Percentiles rank a stretch among this genome's conserved stretches.
Conservation (phyloP, 2,329 filamentous ascomycete genomes). For the Hypoxylon sp. region DNA sequence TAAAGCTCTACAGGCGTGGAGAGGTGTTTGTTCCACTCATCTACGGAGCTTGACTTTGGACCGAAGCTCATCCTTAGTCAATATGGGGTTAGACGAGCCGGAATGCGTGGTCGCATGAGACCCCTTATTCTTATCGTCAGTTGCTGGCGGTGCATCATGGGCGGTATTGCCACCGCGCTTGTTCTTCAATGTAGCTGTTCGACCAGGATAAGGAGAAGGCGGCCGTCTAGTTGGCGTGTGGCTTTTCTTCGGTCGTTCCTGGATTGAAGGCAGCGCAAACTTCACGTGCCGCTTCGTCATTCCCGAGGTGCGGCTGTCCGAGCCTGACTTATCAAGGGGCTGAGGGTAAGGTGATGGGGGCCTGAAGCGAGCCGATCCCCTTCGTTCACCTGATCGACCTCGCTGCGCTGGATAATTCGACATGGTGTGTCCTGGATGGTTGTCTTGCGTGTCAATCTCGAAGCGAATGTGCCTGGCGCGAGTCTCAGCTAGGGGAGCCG, state of each 20-base stretch:
- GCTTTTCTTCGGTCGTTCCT: background rate
- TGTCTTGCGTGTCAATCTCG: background rate
- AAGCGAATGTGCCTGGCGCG: constrained; percentile 1
- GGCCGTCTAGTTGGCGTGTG: background rate
- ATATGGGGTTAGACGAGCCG: background rate
- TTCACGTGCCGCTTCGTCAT: background rate
- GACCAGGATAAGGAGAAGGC: constrained; percentile 13
- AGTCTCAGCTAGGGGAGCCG: background rate
- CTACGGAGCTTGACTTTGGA: background rate
- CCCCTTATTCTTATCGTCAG: background rate
- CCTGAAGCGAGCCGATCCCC: background rate
- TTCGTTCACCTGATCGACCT: background rate
- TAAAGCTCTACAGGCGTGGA: background rate
- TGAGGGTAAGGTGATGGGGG: background rate
- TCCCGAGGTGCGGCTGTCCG: background rate
- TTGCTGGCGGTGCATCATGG: background rate
- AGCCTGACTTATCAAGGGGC: background rate
- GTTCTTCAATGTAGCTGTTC: background rate
- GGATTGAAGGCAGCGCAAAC: background rate
- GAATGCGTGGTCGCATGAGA: background rate
- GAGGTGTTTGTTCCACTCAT: background rate
- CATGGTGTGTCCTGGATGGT: background rate
- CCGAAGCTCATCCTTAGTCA: background rate
- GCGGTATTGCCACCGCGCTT: background rate
- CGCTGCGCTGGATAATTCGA: background rate